phyloP scores from a whole-genome alignment of 2,329 filamentous ascomycete species.

The Colletotrichum plurivorum region DNA sequence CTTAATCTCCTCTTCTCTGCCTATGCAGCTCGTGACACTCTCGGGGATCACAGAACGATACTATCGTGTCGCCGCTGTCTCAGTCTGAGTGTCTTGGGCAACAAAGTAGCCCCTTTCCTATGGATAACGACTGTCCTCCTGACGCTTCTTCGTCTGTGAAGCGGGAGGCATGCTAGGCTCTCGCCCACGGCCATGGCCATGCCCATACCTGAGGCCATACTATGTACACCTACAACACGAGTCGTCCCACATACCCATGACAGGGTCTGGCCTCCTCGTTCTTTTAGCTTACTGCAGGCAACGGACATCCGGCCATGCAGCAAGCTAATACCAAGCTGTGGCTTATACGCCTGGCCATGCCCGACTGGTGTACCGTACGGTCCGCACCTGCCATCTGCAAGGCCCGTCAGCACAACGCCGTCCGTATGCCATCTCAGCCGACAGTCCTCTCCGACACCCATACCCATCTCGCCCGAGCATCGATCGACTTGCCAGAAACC shows the following conservation, averaged over 20 bases:
- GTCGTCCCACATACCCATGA: slow-evolving; percentile 16
- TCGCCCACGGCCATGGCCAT: neutral
- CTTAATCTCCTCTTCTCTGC: neutral
- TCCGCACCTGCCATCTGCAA: slow-evolving; percentile 25
- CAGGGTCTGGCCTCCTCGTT: slow-evolving; percentile 19
- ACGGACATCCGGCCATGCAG: slow-evolving; percentile 38
- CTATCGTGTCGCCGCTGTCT: slow-evolving; percentile 20
- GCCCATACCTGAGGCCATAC: too few relatives aligned
- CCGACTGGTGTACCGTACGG: slow-evolving; percentile 13
- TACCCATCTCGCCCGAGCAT: slow-evolving; percentile 25
- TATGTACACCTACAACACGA: slow-evolving; percentile 12
- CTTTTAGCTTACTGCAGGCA: slow-evolving; percentile 19
- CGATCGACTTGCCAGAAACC: slow-evolving; percentile 18
- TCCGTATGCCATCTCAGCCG: slow-evolving; percentile 31
- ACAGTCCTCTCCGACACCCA: neutral
- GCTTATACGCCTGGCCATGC: slow-evolving; percentile 26
- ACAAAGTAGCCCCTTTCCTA: neutral
- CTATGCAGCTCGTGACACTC: neutral
- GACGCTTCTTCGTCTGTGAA: slow-evolving; percentile 19
- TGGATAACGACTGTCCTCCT: slow-evolving; percentile 10
- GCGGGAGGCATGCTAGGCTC: slow-evolving; percentile 5
- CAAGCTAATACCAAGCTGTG: slow-evolving; percentile 20
- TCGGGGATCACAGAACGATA: slow-evolving; percentile 1
- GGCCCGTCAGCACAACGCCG: slow-evolving; percentile 32
- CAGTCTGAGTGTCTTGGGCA: neutral